A percentile compares a stretch with the other conserved stretches of the same genome.
Evolutionary conservation across 306 rosid genomes (phyloP).

Genomic region (Gillenia trifoliata): DNA sequence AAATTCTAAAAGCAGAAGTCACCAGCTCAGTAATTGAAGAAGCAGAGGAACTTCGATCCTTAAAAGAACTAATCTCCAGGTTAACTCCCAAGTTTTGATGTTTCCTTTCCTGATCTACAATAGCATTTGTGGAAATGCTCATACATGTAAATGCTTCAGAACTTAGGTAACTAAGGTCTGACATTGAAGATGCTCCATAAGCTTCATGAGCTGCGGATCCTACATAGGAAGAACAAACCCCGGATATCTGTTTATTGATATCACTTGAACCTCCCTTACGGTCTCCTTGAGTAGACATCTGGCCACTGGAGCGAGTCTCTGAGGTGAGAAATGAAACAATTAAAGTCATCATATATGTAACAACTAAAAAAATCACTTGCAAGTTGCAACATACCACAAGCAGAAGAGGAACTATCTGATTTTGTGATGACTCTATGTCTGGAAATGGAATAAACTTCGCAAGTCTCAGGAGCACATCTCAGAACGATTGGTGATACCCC

Average conservation of each 20-base stretch:
- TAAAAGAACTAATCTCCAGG: slow-evolving; percentile 29
- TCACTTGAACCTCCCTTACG: slow-evolving; percentile 20
- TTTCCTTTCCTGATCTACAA: slow-evolving; percentile 32
- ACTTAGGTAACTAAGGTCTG: slow-evolving; percentile 42
- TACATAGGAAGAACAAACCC: slow-evolving; percentile 24
- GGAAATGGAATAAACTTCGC: slow-evolving; percentile 59
- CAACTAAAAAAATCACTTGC: slow-evolving; percentile 18
- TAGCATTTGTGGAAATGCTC: slow-evolving; percentile 23
- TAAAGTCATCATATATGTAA: background rate
- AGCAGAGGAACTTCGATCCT: slow-evolving; percentile 33
- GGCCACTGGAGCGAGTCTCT: slow-evolving; percentile 35
- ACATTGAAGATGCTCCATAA: slow-evolving; percentile 39
- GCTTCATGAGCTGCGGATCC: slow-evolving; percentile 28
- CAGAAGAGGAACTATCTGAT: slow-evolving; percentile 39
- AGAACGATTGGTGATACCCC: slow-evolving; percentile 58
- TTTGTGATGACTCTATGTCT: slow-evolving; percentile 49
- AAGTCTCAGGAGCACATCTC: slow-evolving; percentile 42
- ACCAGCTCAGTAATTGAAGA: slow-evolving; percentile 57
- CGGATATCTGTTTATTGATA: slow-evolving; percentile 31
- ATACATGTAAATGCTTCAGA: slow-evolving; percentile 33
- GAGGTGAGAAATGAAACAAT: slow-evolving; percentile 19
- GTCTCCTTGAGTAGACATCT: slow-evolving; percentile 30
- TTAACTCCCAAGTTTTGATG: slow-evolving; percentile 28
- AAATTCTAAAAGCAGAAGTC: slow-evolving; percentile 3
- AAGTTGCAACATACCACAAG: slow-evolving; percentile 42